A percentile compares a stretch with the other conserved stretches of the same genome.
phyloP scores from a whole-genome alignment of 495 filamentous ascomycete species.

The Extremus antarcticus region DNA sequence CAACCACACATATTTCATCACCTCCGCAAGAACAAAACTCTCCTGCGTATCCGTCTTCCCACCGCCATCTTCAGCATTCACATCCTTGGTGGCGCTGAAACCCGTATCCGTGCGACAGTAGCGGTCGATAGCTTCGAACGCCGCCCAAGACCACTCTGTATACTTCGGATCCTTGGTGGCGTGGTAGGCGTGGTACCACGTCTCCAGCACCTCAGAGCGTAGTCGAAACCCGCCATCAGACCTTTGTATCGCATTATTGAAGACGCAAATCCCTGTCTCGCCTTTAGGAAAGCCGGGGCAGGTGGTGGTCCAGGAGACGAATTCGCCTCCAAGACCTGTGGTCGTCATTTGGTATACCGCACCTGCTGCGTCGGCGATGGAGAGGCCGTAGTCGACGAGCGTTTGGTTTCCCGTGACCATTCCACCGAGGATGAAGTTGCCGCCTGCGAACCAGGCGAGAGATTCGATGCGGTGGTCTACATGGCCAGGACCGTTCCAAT shows the following conservation, averaged over 20 bases:
- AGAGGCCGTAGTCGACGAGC: constrained; percentile 64
- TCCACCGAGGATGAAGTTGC: constrained; percentile 77
- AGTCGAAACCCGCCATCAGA: constrained; percentile 7
- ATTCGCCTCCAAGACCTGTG: constrained; percentile 4
- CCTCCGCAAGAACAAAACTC: constrained; percentile 12
- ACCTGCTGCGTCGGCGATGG: constrained; percentile 7
- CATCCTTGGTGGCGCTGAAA: constrained; percentile 11
- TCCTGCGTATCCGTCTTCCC: constrained; percentile 13
- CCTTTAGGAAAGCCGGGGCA: no score
- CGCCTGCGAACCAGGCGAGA: constrained; percentile 65
- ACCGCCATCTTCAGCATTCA: constrained; percentile 11
- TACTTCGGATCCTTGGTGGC: constrained; percentile 16
- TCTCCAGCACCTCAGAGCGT: constrained; percentile 18
- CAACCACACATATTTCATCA: constrained; percentile 17
- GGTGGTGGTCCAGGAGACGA: background rate
- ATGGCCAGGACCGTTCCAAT: background rate
- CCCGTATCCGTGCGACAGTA: constrained; percentile 6
- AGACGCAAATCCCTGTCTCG: constrained; percentile 2
- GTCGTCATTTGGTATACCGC: constrained; percentile 7
- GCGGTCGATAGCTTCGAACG: constrained; percentile 8
- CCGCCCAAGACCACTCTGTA: constrained; percentile 15
- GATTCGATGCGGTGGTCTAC: constrained; percentile 27
- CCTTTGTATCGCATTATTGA: constrained; percentile 6
- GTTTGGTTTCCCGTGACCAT: constrained; percentile 49
- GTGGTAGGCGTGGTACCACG: constrained; percentile 19